A percentile compares a stretch with the other conserved stretches of the same genome.
Conservation (phyloP, 2,329 filamentous ascomycete genomes). For the Septoria petroselini region DNA sequence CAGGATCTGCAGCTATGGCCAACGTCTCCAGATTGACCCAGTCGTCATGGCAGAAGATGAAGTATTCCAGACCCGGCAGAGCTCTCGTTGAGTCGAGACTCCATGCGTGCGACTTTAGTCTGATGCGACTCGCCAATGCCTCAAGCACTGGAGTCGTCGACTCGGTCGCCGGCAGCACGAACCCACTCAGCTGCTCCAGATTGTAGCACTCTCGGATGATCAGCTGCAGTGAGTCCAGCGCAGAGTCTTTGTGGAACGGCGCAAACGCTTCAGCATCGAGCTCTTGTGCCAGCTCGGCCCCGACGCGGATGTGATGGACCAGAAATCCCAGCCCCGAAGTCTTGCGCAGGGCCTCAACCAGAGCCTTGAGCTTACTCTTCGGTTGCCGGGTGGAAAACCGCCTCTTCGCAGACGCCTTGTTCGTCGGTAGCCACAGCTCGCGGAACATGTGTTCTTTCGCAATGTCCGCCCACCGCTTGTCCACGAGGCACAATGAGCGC, state of each 20-base stretch:
- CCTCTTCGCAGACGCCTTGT: slow-evolving; percentile 44
- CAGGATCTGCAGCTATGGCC: slow-evolving; percentile 48
- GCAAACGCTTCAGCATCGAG: slow-evolving; percentile 34
- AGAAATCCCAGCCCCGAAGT: slow-evolving; percentile 50
- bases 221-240: slow-evolving; percentile 53
- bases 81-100: slow-evolving; percentile 40
- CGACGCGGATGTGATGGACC: slow-evolving; percentile 54
- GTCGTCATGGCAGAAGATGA: slow-evolving; percentile 53
- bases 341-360: slow-evolving; percentile 55
- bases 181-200: slow-evolving; percentile 54
- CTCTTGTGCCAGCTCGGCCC: slow-evolving; percentile 46
- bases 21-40: slow-evolving; percentile 55
- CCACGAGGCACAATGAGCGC: slow-evolving; percentile 52
- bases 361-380: slow-evolving; percentile 52
- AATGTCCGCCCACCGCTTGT: slow-evolving; percentile 55
- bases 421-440: slow-evolving; percentile 31
- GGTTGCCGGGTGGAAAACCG: slow-evolving; percentile 37
- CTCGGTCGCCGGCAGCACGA: slow-evolving; percentile 44
- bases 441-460: slow-evolving; percentile 52
- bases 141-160: slow-evolving; percentile 36
- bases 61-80: slow-evolving; percentile 50
- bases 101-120: slow-evolving; percentile 57
- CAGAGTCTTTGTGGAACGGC: slow-evolving; percentile 44
- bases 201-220: slow-evolving; percentile 59
- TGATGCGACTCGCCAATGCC: slow-evolving; percentile 54